Percentiles rank a stretch among this genome's conserved stretches.
phyloP scores from a whole-genome alignment of 176 grass and related monocot species.

The Pharus latifolius region DNA sequence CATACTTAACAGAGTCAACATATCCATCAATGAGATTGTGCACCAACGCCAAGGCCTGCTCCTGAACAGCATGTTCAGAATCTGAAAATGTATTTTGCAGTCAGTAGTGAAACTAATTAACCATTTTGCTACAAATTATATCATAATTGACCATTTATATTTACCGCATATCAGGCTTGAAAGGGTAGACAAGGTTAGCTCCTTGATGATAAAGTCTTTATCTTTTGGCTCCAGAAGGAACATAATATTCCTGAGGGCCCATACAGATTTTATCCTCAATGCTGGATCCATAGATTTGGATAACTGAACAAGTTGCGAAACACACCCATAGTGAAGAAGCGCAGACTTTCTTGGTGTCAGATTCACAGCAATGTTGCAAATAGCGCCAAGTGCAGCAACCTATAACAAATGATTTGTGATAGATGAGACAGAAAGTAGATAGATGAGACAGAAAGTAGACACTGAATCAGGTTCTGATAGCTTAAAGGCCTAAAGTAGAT shows the following conservation, averaged over 20 bases:
- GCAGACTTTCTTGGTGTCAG: conserved; percentile 62
- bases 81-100: conserved; percentile 47
- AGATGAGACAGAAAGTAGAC: too few relatives aligned
- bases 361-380: conserved; percentile 91
- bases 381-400: conserved; percentile 76
- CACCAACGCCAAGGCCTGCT: conserved; percentile 75
- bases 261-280: conserved; percentile 80
- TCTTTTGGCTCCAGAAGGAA: conserved; percentile 78
- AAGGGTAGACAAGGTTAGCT: conserved; percentile 57
- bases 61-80: conserved; percentile 81
- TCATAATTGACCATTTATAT: conserved; percentile 3
- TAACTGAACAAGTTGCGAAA: conserved; percentile 73
- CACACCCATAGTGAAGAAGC: conserved; percentile 59
- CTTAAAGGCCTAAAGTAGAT: not conserved
- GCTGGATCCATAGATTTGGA: conserved; percentile 74
- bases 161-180: conserved; percentile 88
- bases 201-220: conserved; percentile 77
- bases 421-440: not conserved
- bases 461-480: too few relatives aligned
- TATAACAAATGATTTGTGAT: conserved; percentile 26
- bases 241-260: conserved; percentile 84
- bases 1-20: conserved; percentile 36
- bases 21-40: conserved; percentile 88
- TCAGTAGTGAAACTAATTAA: conserved; percentile 10
- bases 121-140: not conserved